Base-by-base conservation (phyloP, 2,329 filamentous ascomycete genomes). In the Phialophora macrospora region DNA sequence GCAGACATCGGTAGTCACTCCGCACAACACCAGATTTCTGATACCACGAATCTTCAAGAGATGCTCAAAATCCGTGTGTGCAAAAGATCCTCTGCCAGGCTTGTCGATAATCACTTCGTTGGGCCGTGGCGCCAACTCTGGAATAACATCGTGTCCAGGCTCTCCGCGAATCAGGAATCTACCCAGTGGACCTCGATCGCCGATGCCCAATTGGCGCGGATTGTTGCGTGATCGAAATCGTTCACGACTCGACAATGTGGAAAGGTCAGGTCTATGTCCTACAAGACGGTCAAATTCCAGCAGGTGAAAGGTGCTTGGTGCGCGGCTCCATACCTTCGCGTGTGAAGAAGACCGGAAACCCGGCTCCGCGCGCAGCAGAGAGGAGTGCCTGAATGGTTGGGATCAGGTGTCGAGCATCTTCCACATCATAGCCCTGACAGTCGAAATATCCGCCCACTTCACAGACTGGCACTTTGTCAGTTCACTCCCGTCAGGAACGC, bases 91-190 rank as follows among this genome's bases (percentile, higher is more conserved):
- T 26, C 82, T 79, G 0, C 83, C 83, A 0, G 83, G 83, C 72
- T 86, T 85, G 73, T 86, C 84, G 51, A 86, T 80, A 8, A 85
- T 77, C 0, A 81, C 78, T 69, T 86, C 84, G 2, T 76, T 76
- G 1, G 75, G 74, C 17, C 80, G 62, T 14, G 83, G 84, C 63
- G 80, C 80, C 34, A 86, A 74, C 69, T 88, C 85, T 7, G 80
- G 75, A 20, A 88, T 80, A 32, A 82, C 86, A 55, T 84, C 85
- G 71, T 87, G 85, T 0, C 86, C 86, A 24, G 77, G 71, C 70
- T 87, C 83, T 0, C 86, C 86, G 22, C 85, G 82, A 26, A 88
- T 77, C 3, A 88, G 75, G 2, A 88, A 79, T n/a, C 83, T 81
- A 0, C 86, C 86, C 52, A 87, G 74, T 0, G 85, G 85, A 0